A percentile compares a stretch with the other conserved stretches of the same genome.
These are phyloP conservation scores for Stephania japonica DNA, from an alignment of 164 flowering plant genomes.

Conservation along the genomic window DNA sequence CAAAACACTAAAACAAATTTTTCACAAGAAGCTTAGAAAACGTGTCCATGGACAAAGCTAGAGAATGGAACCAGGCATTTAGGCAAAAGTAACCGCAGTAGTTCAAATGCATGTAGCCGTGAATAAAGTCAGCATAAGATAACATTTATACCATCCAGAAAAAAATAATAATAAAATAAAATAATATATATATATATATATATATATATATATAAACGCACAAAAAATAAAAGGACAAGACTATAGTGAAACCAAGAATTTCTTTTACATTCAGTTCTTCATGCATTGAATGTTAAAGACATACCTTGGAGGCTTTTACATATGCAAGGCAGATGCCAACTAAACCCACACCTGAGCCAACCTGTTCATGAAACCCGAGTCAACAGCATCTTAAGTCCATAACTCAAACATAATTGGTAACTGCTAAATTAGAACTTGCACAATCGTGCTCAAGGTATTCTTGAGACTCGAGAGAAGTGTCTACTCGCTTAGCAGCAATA, in stretches of 20 bases:
- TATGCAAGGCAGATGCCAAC: constrained; percentile 79
- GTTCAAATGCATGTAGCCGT: background rate
- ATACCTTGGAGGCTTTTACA: constrained; percentile 73
- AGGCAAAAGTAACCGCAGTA: background rate
- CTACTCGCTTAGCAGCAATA: background rate
- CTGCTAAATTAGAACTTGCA: background rate
- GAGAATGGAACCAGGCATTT: background rate
- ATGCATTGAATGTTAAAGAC: background rate
- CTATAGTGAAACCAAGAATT: background rate
- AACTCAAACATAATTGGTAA: background rate
- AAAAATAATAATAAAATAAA: too few relatives aligned
- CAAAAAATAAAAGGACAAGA: background rate
- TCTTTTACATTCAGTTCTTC: background rate
- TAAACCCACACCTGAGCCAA: constrained; percentile 96
- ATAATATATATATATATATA: too few relatives aligned
- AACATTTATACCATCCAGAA: background rate
- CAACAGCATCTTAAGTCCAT: background rate
- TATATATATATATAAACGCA: too few relatives aligned
- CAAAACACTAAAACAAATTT: too few relatives aligned
- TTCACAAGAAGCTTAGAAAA: too few relatives aligned
- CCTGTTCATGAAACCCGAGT: constrained; percentile 30
- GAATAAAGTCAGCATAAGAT: background rate
- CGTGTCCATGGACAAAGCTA: background rate
- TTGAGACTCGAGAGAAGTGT: background rate
- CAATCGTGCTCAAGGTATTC: background rate